phyloP scores from a whole-genome alignment of 352 stramenopile species.

The Phytophthora multivora region DNA sequence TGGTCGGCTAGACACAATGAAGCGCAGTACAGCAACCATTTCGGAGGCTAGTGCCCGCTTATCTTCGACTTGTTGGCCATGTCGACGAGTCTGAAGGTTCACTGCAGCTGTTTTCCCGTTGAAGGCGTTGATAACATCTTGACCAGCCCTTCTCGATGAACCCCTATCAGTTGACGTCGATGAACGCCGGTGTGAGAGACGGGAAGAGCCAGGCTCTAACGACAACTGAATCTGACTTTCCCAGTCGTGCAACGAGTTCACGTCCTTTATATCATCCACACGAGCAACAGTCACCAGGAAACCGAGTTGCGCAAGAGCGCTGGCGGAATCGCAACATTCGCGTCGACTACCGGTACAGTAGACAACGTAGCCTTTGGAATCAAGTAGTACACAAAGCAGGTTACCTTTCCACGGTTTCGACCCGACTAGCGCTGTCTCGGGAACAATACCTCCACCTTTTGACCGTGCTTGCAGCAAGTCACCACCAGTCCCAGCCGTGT shows the following conservation, averaged over 20 bases:
- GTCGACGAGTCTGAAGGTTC: slow-evolving; percentile 13
- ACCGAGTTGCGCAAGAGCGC: slow-evolving; percentile 41
- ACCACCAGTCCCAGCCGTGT: slow-evolving; percentile 48
- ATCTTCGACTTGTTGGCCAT: slow-evolving; percentile 24
- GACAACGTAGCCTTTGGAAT: slow-evolving; percentile 53
- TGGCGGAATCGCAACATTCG: slow-evolving; percentile 44
- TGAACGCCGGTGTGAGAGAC: slow-evolving; percentile 44
- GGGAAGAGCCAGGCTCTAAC: slow-evolving; percentile 53
- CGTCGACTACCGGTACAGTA: slow-evolving; percentile 42
- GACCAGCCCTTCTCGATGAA: slow-evolving; percentile 35
- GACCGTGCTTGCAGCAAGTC: slow-evolving; percentile 68
- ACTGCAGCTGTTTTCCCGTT: slow-evolving; percentile 34
- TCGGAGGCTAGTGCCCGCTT: slow-evolving; percentile 42
- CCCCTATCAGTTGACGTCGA: slow-evolving; percentile 32
- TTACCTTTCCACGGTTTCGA: slow-evolving; percentile 73
- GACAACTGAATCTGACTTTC: slow-evolving; percentile 41
- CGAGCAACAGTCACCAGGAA: slow-evolving; percentile 55
- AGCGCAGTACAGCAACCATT: slow-evolving; percentile 39
- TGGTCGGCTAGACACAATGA: slow-evolving; percentile 20
- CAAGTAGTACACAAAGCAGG: slow-evolving; percentile 49
- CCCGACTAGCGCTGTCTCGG: slow-evolving; percentile 57
- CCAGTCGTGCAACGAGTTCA: slow-evolving; percentile 58
- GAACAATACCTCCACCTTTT: slow-evolving; percentile 52
- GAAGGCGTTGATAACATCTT: slow-evolving; percentile 45
- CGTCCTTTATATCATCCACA: slow-evolving; percentile 33